Evolutionary conservation across 2,329 filamentous ascomycete species (phyloP).

Genomic region (Fonsecaea nubica): DNA sequence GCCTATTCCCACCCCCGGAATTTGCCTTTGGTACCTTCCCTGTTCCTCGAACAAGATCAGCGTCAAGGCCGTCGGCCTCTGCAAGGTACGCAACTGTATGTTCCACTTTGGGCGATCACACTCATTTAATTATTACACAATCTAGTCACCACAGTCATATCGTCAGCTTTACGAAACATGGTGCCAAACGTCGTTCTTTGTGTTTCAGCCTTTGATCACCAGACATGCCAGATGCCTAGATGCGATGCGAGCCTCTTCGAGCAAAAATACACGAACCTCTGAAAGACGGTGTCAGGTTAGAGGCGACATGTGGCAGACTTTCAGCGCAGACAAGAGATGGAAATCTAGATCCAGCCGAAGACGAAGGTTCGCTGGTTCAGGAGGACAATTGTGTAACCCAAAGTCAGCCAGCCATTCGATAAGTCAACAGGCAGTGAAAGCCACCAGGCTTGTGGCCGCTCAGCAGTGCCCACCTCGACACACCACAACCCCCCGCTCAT

Average conservation of each 20-base stretch:
- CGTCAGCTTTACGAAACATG: slow-evolving; percentile 6
- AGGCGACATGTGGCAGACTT: not conserved
- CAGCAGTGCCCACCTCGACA: slow-evolving; percentile 10
- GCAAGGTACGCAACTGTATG: not conserved
- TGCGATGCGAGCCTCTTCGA: not conserved
- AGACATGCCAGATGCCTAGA: not conserved
- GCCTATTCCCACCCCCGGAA: not conserved
- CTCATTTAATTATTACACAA: not conserved
- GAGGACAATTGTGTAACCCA: slow-evolving; percentile 16
- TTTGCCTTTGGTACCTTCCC: not conserved
- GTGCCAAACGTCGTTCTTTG: slow-evolving; percentile 4
- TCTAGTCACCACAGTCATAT: not conserved
- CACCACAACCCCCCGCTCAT: not conserved
- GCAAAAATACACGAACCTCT: not conserved
- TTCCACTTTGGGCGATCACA: not conserved
- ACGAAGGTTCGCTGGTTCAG: not conserved
- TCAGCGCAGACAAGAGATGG: not conserved
- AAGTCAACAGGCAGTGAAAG: slow-evolving; percentile 2
- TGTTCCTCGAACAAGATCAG: not conserved
- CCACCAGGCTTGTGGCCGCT: slow-evolving; percentile 21
- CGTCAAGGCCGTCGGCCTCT: not conserved
- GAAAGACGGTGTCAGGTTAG: not conserved
- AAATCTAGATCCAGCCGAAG: slow-evolving; percentile 10
- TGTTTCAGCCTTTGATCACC: not conserved
- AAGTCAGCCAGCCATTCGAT: slow-evolving; percentile 16